Evolutionary conservation across 164 flowering plant species (phyloP), one percentile per base, ranked within the genome.

Genomic region (Santalum album): DNA sequence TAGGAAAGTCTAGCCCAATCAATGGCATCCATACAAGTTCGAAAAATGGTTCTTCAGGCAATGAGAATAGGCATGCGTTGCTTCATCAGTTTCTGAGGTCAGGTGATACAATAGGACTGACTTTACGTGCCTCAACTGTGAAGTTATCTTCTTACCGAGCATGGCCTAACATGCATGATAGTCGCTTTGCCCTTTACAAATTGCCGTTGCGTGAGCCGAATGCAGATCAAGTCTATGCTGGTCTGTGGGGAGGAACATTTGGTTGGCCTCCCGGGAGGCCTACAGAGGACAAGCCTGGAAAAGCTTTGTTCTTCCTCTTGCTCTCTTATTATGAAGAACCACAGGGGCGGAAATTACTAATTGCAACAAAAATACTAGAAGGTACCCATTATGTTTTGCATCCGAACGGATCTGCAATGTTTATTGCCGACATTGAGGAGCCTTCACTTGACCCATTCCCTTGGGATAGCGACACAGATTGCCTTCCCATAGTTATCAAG

Each of bases 351-450:
- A 59, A 44, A 16, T 54, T 69, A 62, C 86, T 91, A 25, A 83
- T 82, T 62, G 96, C 81, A n/a, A 86, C 98, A 45, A 91, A 91
- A 72, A 86, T 91, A 54, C 67, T 91, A 53, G 98, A 91, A 74
- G 98, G 98, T 38, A 90, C 95, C 18, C 90, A 88, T 54, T 91
- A 91, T 74, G 95, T 91, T 38, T 72, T 86, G 64, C 92, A 91
- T 68, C 98, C 96, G 51, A 91, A 91, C 77, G 96, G 98, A 18
- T 91, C 98, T 0, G 92, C 98, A 23, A 86, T 91, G 98, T 91
- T 91, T 65, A 64, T 81, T 40, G 98, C 74, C 25, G 78, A 91
- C 54, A 65, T 78, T 7, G 72, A 74, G 58, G 78, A 84, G 58
- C 82, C 94, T 49, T 87, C 90, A 3, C 19, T 12, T 0, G 97